Evolutionary conservation across 139 green algal genomes (phyloP).

Genomic region (Limnomonas spitsbergensis): DNA sequence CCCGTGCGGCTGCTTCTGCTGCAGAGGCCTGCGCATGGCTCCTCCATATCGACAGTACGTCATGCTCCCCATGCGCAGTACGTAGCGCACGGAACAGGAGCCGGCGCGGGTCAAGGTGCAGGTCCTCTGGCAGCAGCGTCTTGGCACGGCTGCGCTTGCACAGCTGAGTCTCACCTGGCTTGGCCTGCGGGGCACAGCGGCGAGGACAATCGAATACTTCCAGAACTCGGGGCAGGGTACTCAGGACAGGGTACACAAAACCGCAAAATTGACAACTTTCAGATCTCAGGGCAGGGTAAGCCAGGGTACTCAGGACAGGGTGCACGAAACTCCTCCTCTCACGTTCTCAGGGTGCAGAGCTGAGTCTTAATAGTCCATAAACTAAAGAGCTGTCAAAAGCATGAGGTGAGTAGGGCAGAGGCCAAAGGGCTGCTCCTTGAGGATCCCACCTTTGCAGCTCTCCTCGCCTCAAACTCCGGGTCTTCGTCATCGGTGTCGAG

Average conservation of each 20-base stretch:
- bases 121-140: conserved; percentile 11
- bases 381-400: too few species aligned
- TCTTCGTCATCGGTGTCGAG: conserved; percentile 13
- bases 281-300: too few species aligned
- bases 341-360: too few species aligned
- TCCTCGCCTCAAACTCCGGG: background rate
- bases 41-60: conserved; percentile 12
- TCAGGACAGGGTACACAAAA: too few species aligned
- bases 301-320: too few species aligned
- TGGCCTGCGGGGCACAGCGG: too few species aligned
- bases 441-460: background rate
- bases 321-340: too few species aligned
- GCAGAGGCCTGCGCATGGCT: background rate
- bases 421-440: background rate
- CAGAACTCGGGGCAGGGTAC: too few species aligned
- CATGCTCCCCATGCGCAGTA: background rate
- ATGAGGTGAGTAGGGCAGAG: too few species aligned
- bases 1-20: background rate
- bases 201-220: too few species aligned
- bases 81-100: background rate
- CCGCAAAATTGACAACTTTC: too few species aligned
- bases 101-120: background rate
- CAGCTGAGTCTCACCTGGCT: conserved; percentile 13
- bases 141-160: conserved; percentile 6
- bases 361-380: too few species aligned